Evolutionary conservation across 768 basidiomycete species (phyloP), one percentile per base, ranked within the genome.

Genomic region (Kwoniella dejecticola): DNA sequence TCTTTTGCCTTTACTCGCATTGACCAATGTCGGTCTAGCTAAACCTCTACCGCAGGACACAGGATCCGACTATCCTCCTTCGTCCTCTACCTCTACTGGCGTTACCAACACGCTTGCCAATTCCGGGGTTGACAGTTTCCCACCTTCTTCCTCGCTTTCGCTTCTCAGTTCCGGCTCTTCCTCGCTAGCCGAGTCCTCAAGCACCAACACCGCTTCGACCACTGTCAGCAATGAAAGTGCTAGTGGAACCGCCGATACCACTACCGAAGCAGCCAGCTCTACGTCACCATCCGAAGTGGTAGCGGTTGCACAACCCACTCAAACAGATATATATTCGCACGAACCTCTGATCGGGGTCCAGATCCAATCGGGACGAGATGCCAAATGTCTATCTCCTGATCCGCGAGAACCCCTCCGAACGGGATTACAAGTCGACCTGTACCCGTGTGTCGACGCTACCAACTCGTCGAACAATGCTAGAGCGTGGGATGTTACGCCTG

Each of bases 401-500:
- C 52, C 52, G 2, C 11, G 29, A 15, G 24, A 10, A 17, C 17
- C 21, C 13, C 52, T 54, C 40, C 23, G 29, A 19, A 29, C 36
- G 11, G 40, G 52, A 6, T 23, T 19, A 24, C 52, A 36, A 17
- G 41, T 54, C 23, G 52, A 42, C 23, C n/a, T 54, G 15, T 54
- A 54, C 26, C 40, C 38, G 13, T 54, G 52, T 42, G 46, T 47
- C 23, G 17, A 47, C 24, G 2, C 24, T 26, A 17, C 3, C 10
- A 24, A 47, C 13, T 4, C 46, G 33, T 26, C 23, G 7, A 27
- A 42, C 26, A 42, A 27, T 30, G 52, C 52, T 11, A 21, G 21
- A 19, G 41, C 23, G 19, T 54, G 52, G 52, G 40, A 54, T 21
- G 24, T 54, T 23, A 36, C 26, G 17, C 52, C 52, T 1, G 52